Base-by-base conservation (phyloP, 257 asterid genomes). In the Solanum microdontum region DNA sequence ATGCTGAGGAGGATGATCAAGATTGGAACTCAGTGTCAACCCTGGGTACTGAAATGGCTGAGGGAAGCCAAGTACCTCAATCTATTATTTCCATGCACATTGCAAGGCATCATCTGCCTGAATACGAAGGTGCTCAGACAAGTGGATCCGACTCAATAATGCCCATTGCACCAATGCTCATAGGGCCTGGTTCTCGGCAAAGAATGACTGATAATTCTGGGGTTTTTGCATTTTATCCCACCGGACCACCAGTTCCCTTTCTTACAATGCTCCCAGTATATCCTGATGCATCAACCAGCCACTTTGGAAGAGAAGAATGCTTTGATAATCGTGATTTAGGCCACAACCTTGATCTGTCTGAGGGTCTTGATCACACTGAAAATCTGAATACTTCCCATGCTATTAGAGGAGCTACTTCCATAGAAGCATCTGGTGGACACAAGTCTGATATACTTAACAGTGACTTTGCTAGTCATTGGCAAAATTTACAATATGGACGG, bases 231-330 rank as follows among this genome's bases (percentile, higher is more conserved):
- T 97, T 97, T 89, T 95, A 93, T 87, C 99, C 98, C 58, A 94
- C 99, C 6, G 99, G 99, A 12, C 99, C 99, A 70, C 99, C 99
- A n/a, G 93, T 97, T 88, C 99, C 99, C 5, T 97, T 96, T 89
- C 83, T 96, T 55, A 94, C 98, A 34, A 96, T 97, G 99, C 97
- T 97, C 74, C 98, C 99, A 37, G 84, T 95, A 34, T 95, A 94
- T 86, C 91, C 96, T 70, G 96, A 93, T 90, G 88, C 92, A 88
- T 92, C 95, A 30, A 86, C 90, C 60, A 87, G 91, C 84, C 97
- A 88, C 89, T 86, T 91, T 87, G 93, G 90, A 87, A 93, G 90
- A 58, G 95, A 92, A 79, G 95, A 91, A 80, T 90, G 88, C 75
- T 86, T 88, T 83, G 93, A 90, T 85, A 91, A 89, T 84, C 88